These are phyloP conservation scores for Haematococcus sp. DNA, from an alignment of 139 green algal species.

Conservation along the genomic window DNA sequence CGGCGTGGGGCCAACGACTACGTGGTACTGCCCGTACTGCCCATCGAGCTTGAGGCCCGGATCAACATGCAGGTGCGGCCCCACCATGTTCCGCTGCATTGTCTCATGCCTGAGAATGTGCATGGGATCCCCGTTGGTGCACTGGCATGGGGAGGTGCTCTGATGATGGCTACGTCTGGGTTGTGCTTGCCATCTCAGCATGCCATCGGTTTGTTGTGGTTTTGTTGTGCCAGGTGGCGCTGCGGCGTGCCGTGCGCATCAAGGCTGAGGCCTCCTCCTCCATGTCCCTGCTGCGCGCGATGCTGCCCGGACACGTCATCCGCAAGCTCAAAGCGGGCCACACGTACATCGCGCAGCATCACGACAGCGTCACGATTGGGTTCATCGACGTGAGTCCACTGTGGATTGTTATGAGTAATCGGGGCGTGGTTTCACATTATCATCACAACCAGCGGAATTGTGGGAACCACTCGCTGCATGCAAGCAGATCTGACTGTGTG, in stretches of 20 bases:
- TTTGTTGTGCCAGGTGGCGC: slow-evolving; percentile 7
- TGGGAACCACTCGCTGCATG: no score
- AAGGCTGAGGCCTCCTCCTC: slow-evolving; percentile 11
- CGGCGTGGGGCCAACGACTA: slow-evolving; percentile 11
- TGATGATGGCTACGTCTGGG: no score
- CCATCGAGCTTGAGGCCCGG: slow-evolving; percentile 9
- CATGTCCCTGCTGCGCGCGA: slow-evolving; percentile 12
- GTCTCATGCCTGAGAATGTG: no score
- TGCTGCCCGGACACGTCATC: slow-evolving; percentile 10
- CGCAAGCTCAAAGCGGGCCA: slow-evolving; percentile 8
- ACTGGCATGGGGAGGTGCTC: no score
- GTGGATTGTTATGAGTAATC: no score
- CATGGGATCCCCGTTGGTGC: no score
- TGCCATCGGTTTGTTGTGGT: no score
- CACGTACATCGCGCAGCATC: slow-evolving; percentile 14
- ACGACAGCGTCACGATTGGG: slow-evolving; percentile 4
- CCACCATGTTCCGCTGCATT: no score
- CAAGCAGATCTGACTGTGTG: no score
- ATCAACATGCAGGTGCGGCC: slow-evolving; percentile 15
- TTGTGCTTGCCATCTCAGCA: no score
- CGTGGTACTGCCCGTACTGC: slow-evolving; percentile 10
- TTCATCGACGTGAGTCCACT: slow-evolving; percentile 13
- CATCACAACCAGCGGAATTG: no score
- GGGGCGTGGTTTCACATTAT: no score
- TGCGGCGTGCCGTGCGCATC: slow-evolving; percentile 15